These are phyloP conservation scores for Tetratostichococcus sp. DNA, from an alignment of 139 green algal genomes.

Conservation along the genomic window DNA sequence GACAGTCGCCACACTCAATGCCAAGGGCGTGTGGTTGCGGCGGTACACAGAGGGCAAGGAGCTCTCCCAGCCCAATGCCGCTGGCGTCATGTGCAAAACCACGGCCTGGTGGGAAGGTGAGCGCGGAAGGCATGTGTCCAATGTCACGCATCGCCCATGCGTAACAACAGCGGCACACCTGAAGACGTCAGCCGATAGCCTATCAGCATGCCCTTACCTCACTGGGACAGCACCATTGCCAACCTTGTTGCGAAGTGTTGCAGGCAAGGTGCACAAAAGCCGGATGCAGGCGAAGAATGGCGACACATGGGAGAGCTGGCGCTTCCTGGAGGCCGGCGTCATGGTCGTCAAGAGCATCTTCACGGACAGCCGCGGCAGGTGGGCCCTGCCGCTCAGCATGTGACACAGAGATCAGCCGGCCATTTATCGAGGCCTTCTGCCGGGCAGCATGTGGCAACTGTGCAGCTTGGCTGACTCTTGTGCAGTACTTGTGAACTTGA, in stretches of 20 bases:
- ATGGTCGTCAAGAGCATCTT: slow-evolving; percentile 11
- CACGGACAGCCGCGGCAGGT: not conserved
- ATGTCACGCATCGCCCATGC: too few species aligned
- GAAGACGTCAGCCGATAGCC: too few species aligned
- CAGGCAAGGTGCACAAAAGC: slow-evolving; percentile 10
- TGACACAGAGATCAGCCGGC: too few species aligned
- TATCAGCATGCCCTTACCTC: too few species aligned
- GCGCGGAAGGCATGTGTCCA: too few species aligned
- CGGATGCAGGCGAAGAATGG: not conserved
- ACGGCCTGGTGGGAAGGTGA: slow-evolving; percentile 9
- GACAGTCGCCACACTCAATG: slow-evolving; percentile 8
- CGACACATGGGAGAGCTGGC: slow-evolving; percentile 8
- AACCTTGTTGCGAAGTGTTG: too few species aligned
- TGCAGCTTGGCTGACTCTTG: too few species aligned
- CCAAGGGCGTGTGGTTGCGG: slow-evolving; percentile 8
- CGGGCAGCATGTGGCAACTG: too few species aligned
- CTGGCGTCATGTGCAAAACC: not conserved
- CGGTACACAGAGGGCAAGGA: not conserved
- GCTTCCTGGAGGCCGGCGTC: slow-evolving; percentile 9
- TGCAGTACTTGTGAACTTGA: not conserved
- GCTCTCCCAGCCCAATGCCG: slow-evolving; percentile 4
- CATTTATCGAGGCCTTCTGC: too few species aligned
- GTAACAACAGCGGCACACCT: too few species aligned
- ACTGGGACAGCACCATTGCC: too few species aligned
- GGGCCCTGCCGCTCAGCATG: too few species aligned